Evolutionary conservation across 805 yeast genomes (phyloP), one percentile per base, ranked within the genome.

Genomic region (Kazachstania kunashirensis): DNA sequence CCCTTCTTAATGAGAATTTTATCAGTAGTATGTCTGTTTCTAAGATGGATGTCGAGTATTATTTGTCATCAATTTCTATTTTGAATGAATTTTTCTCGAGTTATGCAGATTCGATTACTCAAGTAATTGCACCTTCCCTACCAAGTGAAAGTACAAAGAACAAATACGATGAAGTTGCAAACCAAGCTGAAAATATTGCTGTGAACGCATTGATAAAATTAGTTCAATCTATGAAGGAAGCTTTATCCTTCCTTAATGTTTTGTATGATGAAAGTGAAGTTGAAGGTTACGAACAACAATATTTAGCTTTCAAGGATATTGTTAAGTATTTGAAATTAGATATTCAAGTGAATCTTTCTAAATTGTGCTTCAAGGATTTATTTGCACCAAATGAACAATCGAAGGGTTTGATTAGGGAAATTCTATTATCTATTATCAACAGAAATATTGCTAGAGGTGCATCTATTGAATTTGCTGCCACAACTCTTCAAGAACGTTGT

Each of bases 131-230:
- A 2, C 54, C 58, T 10, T 66, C 71, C 32, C 73, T 79, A n/a
- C 75, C 79, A 23, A 66, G 63, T 37, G 71, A 69, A 45, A 68
- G 71, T 20, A 47, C 44, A 13, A 42, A 44, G 29, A 34, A 41
- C 27, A 63, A 63, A 37, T 46, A 61, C 4, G 71, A 74, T 34
- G 89, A 82, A 46, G 75, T 81, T 29, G 79, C 86, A 30, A 65
- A 75, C 38, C 88, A 92, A 59, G 95, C 95, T 1, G 98, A 92
- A 55, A 86, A 84, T 50, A 77, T 85, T 50, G 95, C 95, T 6
- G 73, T 89, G 45, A 77, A 78, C 19, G 77, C 96, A 0, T 62
- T 92, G 26, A 67, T 84, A 31, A 78, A 82, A 49, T 71, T 88
- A 8, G 70, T 88, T 38, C 75, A 73, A 37, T 77, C 84, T 6